phyloP scores from a whole-genome alignment of 1,284 basidiomycete species.

The Irpex rosettiformis region DNA sequence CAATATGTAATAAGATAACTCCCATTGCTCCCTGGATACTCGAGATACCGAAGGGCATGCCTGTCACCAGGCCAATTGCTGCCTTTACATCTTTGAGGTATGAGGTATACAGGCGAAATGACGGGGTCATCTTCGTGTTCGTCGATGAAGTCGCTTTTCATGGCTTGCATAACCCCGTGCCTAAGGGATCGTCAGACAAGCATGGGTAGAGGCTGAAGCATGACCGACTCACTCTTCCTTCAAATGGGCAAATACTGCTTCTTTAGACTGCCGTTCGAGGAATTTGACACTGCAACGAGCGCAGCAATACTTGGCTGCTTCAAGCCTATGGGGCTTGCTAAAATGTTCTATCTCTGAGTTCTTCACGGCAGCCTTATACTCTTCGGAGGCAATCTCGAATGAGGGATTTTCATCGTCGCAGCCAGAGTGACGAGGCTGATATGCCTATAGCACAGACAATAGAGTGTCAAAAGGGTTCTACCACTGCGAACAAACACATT shows the following conservation, averaged over 20 bases:
- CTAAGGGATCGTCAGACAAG: neutral
- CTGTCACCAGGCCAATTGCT: no score
- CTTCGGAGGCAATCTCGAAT: neutral
- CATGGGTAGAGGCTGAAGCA: neutral
- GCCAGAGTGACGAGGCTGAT: no score
- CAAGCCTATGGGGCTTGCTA: neutral
- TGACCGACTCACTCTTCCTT: neutral
- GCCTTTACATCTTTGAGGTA: no score
- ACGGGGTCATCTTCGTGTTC: no score
- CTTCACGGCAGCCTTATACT: neutral
- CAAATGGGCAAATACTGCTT: neutral
- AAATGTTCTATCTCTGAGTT: neutral
- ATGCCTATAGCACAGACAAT: no score
- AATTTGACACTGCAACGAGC: neutral
- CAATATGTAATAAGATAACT: no score
- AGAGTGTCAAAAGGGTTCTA: neutral
- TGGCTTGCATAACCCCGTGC: neutral
- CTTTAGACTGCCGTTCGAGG: neutral
- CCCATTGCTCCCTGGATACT: no score
- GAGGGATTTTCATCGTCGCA: neutral
- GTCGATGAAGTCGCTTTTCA: neutral
- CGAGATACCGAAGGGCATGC: no score
- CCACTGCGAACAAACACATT: neutral
- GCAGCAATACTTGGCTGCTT: neutral
- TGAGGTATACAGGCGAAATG: no score